Evolutionary conservation across 768 basidiomycete species (phyloP).

Genomic region (Podaxis mareebaensis): DNA sequence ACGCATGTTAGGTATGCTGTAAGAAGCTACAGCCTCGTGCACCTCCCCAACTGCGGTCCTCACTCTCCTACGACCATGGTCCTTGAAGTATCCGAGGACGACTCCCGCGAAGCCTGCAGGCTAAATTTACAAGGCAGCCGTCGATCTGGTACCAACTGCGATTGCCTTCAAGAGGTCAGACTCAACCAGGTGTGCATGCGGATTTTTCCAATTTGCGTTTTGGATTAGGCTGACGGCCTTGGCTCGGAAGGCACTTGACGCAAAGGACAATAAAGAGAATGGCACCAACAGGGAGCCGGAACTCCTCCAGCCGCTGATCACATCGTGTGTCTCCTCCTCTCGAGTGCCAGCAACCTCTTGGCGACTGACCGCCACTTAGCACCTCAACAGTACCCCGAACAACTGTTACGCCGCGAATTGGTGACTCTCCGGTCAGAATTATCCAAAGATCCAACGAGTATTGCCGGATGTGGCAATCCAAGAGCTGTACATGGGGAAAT

Average conservation of each 20-base stretch:
- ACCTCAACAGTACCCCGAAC: neutral
- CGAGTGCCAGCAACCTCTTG: neutral
- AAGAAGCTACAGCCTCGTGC: neutral
- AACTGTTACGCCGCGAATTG: neutral
- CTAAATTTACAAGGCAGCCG: neutral
- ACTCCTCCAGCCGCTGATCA: neutral
- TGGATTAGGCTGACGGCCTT: neutral
- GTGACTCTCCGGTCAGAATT: neutral
- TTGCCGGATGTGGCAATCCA: conserved; percentile 2
- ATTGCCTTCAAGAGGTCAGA: neutral
- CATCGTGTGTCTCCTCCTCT: neutral
- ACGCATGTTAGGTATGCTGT: neutral
- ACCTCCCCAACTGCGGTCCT: neutral
- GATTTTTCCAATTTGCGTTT: neutral
- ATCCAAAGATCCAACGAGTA: neutral
- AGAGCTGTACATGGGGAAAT: conserved; percentile 12
- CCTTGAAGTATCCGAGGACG: neutral
- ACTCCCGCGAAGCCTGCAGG: neutral
- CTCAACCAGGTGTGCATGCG: neutral
- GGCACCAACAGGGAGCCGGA: neutral
- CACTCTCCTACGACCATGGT: conserved; percentile 17
- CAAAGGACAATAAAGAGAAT: neutral
- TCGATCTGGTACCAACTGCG: conserved; percentile 12
- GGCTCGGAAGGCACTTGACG: neutral
- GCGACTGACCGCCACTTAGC: neutral